phyloP scores from a whole-genome alignment of 805 yeast species.

The Candida suzukii region DNA sequence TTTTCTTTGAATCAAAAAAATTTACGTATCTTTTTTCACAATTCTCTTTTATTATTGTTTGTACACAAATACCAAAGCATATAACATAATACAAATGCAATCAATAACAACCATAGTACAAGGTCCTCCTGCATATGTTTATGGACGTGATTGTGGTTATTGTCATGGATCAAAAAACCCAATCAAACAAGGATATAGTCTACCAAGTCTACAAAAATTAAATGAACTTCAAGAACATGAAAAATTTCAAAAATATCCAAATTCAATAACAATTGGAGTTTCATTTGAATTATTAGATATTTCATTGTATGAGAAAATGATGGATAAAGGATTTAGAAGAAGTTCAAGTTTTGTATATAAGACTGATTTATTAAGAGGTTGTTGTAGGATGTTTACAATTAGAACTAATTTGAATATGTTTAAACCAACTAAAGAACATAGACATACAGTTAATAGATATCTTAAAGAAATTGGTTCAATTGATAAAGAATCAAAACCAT shows the following conservation, averaged over 20 bases:
- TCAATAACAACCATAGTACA: background rate
- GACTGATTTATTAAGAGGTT: slow-evolving; percentile 62
- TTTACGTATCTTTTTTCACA: no score
- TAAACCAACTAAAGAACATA: slow-evolving; percentile 54
- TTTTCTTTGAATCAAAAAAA: no score
- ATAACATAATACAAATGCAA: background rate
- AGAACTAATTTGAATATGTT: slow-evolving; percentile 42
- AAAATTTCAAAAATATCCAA: slow-evolving; percentile 3
- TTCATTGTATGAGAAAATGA: slow-evolving; percentile 47
- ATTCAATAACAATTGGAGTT: background rate
- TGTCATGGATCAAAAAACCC: background rate
- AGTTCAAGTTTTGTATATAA: slow-evolving; percentile 56
- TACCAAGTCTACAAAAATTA: background rate
- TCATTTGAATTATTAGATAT: background rate
- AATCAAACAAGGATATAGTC: background rate
- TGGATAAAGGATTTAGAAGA: slow-evolving; percentile 73
- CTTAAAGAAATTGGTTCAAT: slow-evolving; percentile 27
- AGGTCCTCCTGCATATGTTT: background rate
- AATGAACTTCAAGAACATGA: slow-evolving; percentile 3
- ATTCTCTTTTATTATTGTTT: no score
- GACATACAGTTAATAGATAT: slow-evolving; percentile 59
- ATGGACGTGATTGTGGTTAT: background rate
- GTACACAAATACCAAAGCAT: no score
- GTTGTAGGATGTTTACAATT: slow-evolving; percentile 78
- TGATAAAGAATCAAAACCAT: background rate